phyloP scores from a whole-genome alignment of 768 basidiomycete species.

The Hygrophorus russula region DNA sequence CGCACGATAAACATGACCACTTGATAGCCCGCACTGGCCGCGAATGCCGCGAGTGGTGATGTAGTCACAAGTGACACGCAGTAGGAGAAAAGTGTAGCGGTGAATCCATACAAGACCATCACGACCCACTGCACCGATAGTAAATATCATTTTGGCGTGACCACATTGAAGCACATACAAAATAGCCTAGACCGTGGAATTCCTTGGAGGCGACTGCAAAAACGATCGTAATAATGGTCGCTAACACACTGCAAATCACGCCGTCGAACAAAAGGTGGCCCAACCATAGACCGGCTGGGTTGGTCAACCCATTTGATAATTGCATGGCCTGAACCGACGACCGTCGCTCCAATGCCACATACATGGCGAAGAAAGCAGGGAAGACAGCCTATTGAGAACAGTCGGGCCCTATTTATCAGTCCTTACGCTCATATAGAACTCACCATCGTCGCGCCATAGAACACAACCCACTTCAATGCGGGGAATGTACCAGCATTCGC shows the following conservation, averaged over 20 bases:
- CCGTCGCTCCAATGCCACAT: slow-evolving; percentile 62
- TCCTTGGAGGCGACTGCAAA: slow-evolving; percentile 47
- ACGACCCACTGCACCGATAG: slow-evolving; percentile 48
- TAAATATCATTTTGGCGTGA: neutral
- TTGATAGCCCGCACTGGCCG: slow-evolving; percentile 61
- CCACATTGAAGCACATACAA: slow-evolving; percentile 23
- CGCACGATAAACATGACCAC: slow-evolving; percentile 61
- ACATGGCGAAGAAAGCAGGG: slow-evolving; percentile 74
- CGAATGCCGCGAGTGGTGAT: slow-evolving; percentile 66
- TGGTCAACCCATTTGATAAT: slow-evolving; percentile 60
- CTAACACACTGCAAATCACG: slow-evolving; percentile 42
- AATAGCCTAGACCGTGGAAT: slow-evolving; percentile 60
- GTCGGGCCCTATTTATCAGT: neutral
- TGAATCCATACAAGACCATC: slow-evolving; percentile 58
- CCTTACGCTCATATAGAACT: slow-evolving; percentile 8
- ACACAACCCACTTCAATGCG: slow-evolving; percentile 63
- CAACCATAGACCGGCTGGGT: slow-evolving; percentile 65
- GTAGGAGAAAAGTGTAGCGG: slow-evolving; percentile 60
- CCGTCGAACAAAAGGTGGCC: slow-evolving; percentile 72
- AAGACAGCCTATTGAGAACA: slow-evolving; percentile 46
- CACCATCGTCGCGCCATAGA: slow-evolving; percentile 68
- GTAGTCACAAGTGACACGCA: slow-evolving; percentile 47
- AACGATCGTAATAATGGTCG: slow-evolving; percentile 54
- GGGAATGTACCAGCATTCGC: slow-evolving; percentile 43
- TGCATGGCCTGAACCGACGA: slow-evolving; percentile 77